phyloP scores from a whole-genome alignment of 1,284 basidiomycete species.

The Ceraceosorus bombacis region DNA sequence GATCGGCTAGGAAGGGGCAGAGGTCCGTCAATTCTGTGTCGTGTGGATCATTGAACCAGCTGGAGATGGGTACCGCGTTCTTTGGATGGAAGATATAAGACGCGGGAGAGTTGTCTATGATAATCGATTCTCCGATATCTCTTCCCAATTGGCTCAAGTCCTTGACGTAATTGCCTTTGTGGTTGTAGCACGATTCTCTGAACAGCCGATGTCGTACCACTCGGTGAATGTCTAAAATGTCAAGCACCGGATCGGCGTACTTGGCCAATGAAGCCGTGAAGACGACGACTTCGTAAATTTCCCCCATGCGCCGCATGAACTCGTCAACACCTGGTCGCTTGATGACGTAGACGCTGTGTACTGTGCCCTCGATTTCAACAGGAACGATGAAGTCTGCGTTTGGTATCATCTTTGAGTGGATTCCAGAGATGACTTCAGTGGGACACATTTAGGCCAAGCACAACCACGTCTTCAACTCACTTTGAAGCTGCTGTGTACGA shows the following conservation, averaged over 20 bases:
- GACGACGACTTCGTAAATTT: slow-evolving; percentile 94
- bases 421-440: neutral
- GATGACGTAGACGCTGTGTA: slow-evolving; percentile 98
- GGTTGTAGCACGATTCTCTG: slow-evolving; percentile 97
- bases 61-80: slow-evolving; percentile 96
- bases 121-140: slow-evolving; percentile 85
- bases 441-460: neutral
- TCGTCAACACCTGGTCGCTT: slow-evolving; percentile 96
- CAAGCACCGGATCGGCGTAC: slow-evolving; percentile 97
- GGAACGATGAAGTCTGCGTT: slow-evolving; percentile 97
- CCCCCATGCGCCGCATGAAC: slow-evolving; percentile 94
- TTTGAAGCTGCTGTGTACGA: slow-evolving; percentile 63
- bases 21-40: slow-evolving; percentile 94
- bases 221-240: slow-evolving; percentile 85
- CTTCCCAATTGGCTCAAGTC: slow-evolving; percentile 94
- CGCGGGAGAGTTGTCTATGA: slow-evolving; percentile 96
- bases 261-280: slow-evolving; percentile 97
- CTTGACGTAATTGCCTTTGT: slow-evolving; percentile 98
- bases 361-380: slow-evolving; percentile 95
- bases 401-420: slow-evolving; percentile 66
- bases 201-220: slow-evolving; percentile 94
- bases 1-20: slow-evolving; percentile 83
- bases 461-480: slow-evolving; percentile 52
- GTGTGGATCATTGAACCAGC: slow-evolving; percentile 78
- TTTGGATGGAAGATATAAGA: slow-evolving; percentile 99